phyloP scores from a whole-genome alignment of 495 filamentous ascomycete species.

The Lepraria neglecta region DNA sequence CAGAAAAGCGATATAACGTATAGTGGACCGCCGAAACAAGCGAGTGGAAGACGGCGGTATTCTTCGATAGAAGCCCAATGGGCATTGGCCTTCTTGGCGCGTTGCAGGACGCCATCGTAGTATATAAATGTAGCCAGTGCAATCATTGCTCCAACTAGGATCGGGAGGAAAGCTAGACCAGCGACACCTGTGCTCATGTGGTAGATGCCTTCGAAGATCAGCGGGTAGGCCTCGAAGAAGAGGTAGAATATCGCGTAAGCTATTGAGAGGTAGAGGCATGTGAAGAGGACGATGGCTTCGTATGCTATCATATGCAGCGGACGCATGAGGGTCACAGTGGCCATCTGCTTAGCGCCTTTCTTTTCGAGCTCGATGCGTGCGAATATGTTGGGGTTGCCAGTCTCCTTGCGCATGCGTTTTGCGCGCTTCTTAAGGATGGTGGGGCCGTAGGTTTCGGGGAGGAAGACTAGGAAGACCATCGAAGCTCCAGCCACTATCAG shows the following conservation, averaged over 20 bases:
- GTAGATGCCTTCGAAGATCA: constrained; percentile 53
- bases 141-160: constrained; percentile 28
- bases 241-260: constrained; percentile 70
- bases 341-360: constrained; percentile 39
- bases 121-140: constrained; percentile 30
- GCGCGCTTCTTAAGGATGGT: constrained; percentile 61
- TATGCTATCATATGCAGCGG: constrained; percentile 43
- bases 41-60: constrained; percentile 56
- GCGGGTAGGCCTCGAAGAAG: constrained; percentile 62
- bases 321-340: constrained; percentile 43
- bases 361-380: constrained; percentile 45
- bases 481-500: constrained; percentile 51
- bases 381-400: constrained; percentile 46
- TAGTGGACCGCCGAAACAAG: constrained; percentile 57
- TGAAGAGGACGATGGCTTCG: constrained; percentile 60
- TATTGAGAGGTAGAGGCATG: constrained; percentile 61
- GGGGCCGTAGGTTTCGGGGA: constrained; percentile 65
- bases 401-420: constrained; percentile 57
- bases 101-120: constrained; percentile 30
- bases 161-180: constrained; percentile 41
- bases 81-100: constrained; percentile 25
- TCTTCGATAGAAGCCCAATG: constrained; percentile 41
- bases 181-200: constrained; percentile 36
- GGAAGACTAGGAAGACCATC: constrained; percentile 43
- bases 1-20: constrained; percentile 62